Percentiles rank a stretch among this genome's conserved stretches.
Evolutionary conservation across 768 basidiomycete species (phyloP).

Genomic region (Psilocybe subaeruginosa): DNA sequence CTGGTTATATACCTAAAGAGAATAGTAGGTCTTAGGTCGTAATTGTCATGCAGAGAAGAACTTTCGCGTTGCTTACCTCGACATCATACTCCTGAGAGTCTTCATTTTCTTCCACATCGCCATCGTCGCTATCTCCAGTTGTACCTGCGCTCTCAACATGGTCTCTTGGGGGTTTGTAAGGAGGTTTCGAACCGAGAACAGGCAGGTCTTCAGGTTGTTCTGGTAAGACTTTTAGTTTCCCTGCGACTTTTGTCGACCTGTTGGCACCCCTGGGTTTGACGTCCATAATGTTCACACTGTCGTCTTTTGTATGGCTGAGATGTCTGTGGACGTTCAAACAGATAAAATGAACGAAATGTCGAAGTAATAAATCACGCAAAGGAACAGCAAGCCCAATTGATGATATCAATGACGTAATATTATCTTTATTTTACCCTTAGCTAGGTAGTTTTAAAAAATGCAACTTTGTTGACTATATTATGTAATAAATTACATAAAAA

Average conservation of each 20-base stretch:
- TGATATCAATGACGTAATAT: constrained; percentile 1
- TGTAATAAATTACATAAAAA: neutral
- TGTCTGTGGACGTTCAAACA: neutral
- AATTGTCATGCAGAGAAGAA: neutral
- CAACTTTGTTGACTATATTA: neutral
- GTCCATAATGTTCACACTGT: constrained; percentile 34
- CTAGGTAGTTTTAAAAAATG: neutral
- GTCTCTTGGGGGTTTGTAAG: constrained; percentile 35
- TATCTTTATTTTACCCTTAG: neutral
- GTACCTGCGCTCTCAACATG: constrained; percentile 51
- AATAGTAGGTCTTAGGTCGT: neutral
- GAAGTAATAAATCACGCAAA: neutral
- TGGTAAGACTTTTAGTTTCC: constrained; percentile 87
- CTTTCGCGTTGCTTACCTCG: constrained; percentile 46
- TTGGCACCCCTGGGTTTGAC: constrained; percentile 72
- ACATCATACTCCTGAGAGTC: constrained; percentile 63
- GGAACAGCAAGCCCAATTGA: neutral
- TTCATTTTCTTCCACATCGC: constrained; percentile 64
- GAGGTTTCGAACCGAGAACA: constrained; percentile 27
- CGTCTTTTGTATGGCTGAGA: neutral
- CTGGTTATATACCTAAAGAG: constrained; percentile 84
- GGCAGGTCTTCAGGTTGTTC: constrained; percentile 73
- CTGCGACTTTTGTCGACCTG: constrained; percentile 78
- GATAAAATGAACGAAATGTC: neutral
- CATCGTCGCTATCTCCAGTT: constrained; percentile 73